phyloP scores from a whole-genome alignment of 306 rosid genomes.

The Neltuma alba region DNA sequence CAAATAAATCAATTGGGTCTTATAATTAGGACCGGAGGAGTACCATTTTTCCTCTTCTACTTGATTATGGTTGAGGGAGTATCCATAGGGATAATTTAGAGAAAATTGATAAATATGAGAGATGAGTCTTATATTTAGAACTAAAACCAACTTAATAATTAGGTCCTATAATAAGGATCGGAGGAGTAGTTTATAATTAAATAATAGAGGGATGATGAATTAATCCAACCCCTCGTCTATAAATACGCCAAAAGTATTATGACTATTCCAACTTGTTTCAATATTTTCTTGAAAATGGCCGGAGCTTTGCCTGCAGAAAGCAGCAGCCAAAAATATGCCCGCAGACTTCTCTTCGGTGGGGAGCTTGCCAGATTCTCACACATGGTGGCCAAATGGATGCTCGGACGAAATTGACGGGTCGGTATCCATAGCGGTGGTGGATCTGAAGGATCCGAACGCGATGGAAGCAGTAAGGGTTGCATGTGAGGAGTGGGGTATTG shows the following conservation, averaged over 20 bases:
- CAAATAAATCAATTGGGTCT: too few relatives aligned
- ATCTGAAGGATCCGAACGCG: constrained; percentile 63
- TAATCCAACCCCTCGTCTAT: not conserved
- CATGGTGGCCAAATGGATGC: constrained; percentile 47
- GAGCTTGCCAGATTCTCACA: constrained; percentile 71
- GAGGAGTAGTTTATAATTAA: too few relatives aligned
- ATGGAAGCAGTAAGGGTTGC: constrained; percentile 50
- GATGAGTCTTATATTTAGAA: too few relatives aligned
- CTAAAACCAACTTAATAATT: too few relatives aligned
- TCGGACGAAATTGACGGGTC: not conserved
- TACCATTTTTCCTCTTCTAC: too few relatives aligned
- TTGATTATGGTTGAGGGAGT: too few relatives aligned
- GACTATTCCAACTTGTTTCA: not conserved
- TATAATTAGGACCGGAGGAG: too few relatives aligned
- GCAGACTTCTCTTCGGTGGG: constrained; percentile 55
- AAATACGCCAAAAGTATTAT: not conserved
- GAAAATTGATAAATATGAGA: too few relatives aligned
- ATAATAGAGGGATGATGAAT: not conserved
- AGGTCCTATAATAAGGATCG: too few relatives aligned
- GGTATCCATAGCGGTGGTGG: constrained; percentile 52
- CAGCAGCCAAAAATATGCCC: constrained; percentile 53
- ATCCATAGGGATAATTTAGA: too few relatives aligned
- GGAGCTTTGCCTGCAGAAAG: constrained; percentile 56
- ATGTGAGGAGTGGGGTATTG: constrained; percentile 75
- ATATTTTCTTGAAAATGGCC: constrained; percentile 34